Evolutionary conservation across 1,284 basidiomycete genomes (phyloP).

Genomic region (Phellopilus nigrolimitatus): DNA sequence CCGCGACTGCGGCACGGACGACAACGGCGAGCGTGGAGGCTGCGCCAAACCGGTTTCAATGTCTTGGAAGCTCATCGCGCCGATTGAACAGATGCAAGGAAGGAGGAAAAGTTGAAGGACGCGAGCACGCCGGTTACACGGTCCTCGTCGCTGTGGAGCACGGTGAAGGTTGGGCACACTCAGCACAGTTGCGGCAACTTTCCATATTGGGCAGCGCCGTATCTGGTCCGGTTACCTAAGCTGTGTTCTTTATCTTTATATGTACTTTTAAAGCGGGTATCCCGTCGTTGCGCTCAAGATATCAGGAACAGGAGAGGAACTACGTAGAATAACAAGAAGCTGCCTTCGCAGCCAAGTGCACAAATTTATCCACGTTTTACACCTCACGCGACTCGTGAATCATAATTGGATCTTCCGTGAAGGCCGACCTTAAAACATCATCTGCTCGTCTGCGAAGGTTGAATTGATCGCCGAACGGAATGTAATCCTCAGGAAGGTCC

Average conservation of each 20-base stretch:
- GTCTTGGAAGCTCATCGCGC: slow-evolving; percentile 73
- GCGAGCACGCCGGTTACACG: not conserved
- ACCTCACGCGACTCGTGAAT: too few relatives aligned
- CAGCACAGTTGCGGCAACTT: too few relatives aligned
- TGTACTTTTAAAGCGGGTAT: too few relatives aligned
- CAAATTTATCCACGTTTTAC: not conserved
- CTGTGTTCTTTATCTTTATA: too few relatives aligned
- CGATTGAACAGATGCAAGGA: not conserved
- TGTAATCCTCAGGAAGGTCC: slow-evolving; percentile 12
- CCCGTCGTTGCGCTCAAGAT: too few relatives aligned
- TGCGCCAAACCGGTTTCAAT: slow-evolving; percentile 61
- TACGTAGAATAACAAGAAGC: too few relatives aligned
- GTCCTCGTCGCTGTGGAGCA: not conserved
- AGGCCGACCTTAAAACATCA: not conserved
- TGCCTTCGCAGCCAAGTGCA: too few relatives aligned
- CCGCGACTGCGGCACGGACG: slow-evolving; percentile 42
- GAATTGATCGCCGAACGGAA: slow-evolving; percentile 11
- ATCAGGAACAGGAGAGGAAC: too few relatives aligned
- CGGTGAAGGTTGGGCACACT: not conserved
- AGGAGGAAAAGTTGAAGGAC: not conserved
- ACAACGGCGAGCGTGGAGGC: slow-evolving; percentile 37
- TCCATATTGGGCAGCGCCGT: too few relatives aligned
- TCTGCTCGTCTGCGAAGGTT: not conserved
- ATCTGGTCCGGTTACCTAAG: too few relatives aligned
- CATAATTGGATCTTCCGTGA: not conserved